Base-by-base conservation (phyloP, 345 rosid species). In the Pseudoturritis turrita region DNA sequence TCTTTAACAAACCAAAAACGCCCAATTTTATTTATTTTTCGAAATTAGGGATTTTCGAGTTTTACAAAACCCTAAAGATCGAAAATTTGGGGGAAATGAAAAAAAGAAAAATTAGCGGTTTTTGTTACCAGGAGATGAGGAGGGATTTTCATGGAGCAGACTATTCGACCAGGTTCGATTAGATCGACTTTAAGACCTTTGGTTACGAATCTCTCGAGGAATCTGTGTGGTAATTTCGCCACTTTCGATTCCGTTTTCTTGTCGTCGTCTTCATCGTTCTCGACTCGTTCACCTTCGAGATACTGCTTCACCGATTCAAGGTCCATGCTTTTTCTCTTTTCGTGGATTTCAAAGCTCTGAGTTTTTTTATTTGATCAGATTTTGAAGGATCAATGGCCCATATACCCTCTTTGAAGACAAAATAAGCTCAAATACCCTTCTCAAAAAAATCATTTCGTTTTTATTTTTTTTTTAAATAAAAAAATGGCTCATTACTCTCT, bases 121-220 rank as follows among this genome's bases (percentile, higher is more conserved):
- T 18, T 15, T 60, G 2, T 40, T 68, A 93, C 98, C 88, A 92
- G 81, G 15, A 92, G 81, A 66, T 93, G 96, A 81, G 87, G 67
- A 65, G 87, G 90, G 70, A 87, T 88, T 71, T 77, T 88, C 74
- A 92, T 72, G 83, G 96, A 86, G 82, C 96, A 92, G 63, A 92
- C 1, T 77, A 90, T 15, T 37, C 93, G 97, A 53, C 91, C 93
- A n/a, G 80, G 84, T 65, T 92, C 91, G 57, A 87, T 75, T 13
- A 83, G 79, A 70, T 85, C 91, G 22, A 86, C 81, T 21, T 57
- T 81, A 15, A 91, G 79, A 58, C 98, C 97, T 68, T 83, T 77
- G 66, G 80, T 45, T 8, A 94, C 76, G 44, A 94, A 85, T 50
- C 78, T 63, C 46, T 94, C 96, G 49, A 87, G 81, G 65, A 74